Conservation (phyloP, 1,284 basidiomycete species). For the Tetrapyrgos nigripes region DNA sequence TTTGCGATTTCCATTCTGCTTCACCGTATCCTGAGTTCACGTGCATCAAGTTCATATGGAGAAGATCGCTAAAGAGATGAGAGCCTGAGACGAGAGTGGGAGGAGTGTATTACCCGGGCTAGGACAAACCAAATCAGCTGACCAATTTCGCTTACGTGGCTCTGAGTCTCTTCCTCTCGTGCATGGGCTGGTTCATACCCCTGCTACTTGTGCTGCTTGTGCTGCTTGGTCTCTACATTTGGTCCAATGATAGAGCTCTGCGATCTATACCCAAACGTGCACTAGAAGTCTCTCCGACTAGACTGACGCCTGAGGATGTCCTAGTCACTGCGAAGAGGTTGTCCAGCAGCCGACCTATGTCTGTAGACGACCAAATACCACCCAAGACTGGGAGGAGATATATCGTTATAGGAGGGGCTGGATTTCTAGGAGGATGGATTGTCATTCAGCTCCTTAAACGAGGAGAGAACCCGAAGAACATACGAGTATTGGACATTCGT, state of each 20-base stretch:
- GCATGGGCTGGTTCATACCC: not conserved
- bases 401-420: slow-evolving; percentile 64
- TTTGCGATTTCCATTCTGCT: no score
- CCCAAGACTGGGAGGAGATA: slow-evolving; percentile 62
- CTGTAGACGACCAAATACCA: slow-evolving; percentile 47
- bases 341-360: slow-evolving; percentile 35
- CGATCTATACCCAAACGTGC: slow-evolving; percentile 49
- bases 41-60: no score
- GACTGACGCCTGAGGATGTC: slow-evolving; percentile 49
- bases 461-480: slow-evolving; percentile 69
- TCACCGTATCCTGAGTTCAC: no score
- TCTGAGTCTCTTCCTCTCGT: no score
- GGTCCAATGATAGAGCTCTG: slow-evolving; percentile 58
- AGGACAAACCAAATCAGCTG: no score
- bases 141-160: no score
- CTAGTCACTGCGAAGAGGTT: slow-evolving; percentile 42
- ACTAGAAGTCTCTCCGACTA: slow-evolving; percentile 49
- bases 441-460: slow-evolving; percentile 68
- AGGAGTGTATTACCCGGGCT: no score
- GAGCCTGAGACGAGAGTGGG: no score
- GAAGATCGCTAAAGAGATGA: no score
- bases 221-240: slow-evolving; percentile 50
- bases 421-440: slow-evolving; percentile 80
- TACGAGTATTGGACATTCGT: slow-evolving; percentile 72
- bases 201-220: slow-evolving; percentile 22